Conservation (phyloP, 495 filamentous ascomycete genomes). For the Podospora sp. region DNA sequence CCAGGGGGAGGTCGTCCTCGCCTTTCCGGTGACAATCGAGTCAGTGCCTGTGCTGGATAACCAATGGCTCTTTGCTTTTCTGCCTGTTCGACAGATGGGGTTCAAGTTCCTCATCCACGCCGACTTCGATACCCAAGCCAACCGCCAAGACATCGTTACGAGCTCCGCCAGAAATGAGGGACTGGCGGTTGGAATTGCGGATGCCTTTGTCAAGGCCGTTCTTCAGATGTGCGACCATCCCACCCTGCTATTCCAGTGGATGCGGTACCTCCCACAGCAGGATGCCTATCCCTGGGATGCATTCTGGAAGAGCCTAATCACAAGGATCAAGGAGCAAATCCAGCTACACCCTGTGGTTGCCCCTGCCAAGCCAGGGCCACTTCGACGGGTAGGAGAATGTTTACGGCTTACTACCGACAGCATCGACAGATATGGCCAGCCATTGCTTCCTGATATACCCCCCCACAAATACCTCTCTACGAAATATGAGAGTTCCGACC, state of each 20-base stretch:
- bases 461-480: slow-evolving; percentile 25
- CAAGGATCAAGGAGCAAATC: not conserved
- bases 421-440: not conserved
- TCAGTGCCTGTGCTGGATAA: slow-evolving; percentile 32
- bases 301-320: not conserved
- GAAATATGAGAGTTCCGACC: slow-evolving; percentile 22
- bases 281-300: slow-evolving; percentile 14
- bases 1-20: slow-evolving; percentile 38
- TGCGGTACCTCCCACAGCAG: slow-evolving; percentile 33
- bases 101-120: slow-evolving; percentile 30
- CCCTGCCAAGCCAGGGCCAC: not conserved
- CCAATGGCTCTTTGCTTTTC: slow-evolving; percentile 40
- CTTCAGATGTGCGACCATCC: slow-evolving; percentile 26
- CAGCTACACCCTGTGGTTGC: not conserved
- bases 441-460: slow-evolving; percentile 11
- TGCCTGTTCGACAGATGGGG: slow-evolving; percentile 40
- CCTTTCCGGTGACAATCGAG: slow-evolving; percentile 40
- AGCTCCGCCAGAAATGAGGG: slow-evolving; percentile 27
- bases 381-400: not conserved
- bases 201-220: slow-evolving; percentile 29
- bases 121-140: slow-evolving; percentile 38
- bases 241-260: slow-evolving; percentile 32
- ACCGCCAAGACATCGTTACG: slow-evolving; percentile 41
- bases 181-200: slow-evolving; percentile 22
- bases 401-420: not conserved